These are phyloP conservation scores for Fusarium begoniae DNA, from an alignment of 2,329 filamentous ascomycete genomes.

Conservation along the genomic window DNA sequence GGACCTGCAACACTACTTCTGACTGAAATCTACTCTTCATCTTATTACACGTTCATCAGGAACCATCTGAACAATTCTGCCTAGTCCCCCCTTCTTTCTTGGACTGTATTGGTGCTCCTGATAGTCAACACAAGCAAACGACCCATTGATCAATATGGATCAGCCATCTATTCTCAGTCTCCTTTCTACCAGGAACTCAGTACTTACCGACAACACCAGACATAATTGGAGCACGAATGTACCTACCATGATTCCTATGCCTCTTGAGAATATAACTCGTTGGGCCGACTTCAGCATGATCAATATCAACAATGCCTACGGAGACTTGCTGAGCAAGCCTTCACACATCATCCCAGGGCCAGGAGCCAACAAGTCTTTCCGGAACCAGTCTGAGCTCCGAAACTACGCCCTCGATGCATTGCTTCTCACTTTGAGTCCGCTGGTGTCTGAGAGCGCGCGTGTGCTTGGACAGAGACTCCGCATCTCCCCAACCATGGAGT, in stretches of 20 bases:
- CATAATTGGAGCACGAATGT: fast-evolving
- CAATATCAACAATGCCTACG: neutral
- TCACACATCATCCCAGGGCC: neutral
- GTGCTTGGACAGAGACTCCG: neutral
- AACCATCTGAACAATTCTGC: neutral
- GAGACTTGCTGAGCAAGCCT: neutral
- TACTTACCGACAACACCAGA: neutral
- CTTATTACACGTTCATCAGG: neutral
- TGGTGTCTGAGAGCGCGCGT: neutral
- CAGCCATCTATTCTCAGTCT: neutral
- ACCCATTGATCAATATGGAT: neutral
- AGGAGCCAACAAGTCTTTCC: neutral
- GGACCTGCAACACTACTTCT: neutral
- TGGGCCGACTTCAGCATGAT: neutral
- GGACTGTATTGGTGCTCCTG: neutral
- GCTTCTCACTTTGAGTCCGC: neutral
- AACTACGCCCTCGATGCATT: neutral
- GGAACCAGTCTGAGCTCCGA: neutral
- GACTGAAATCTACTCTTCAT: neutral
- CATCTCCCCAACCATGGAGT: neutral
- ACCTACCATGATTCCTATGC: neutral
- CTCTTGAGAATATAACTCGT: neutral
- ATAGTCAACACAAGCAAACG: neutral
- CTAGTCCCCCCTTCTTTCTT: neutral
- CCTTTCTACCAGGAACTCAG: neutral